Conservation (phyloP, 2,329 filamentous ascomycete genomes). For the Cadophora sp. region DNA sequence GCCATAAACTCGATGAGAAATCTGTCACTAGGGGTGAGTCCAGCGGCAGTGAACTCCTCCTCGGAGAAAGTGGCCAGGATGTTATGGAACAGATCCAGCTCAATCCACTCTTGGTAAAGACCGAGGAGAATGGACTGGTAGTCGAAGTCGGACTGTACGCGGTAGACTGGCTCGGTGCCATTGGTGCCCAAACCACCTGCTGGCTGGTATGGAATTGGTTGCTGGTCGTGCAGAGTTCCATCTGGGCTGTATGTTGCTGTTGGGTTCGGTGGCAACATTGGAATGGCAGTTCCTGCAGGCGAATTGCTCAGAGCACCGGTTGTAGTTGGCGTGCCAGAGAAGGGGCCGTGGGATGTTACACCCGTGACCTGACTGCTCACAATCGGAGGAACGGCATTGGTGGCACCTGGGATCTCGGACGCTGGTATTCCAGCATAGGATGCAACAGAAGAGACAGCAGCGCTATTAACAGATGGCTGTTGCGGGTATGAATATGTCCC, state of each 20-base stretch:
- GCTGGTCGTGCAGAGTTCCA: constrained; percentile 68
- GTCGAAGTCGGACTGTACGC: constrained; percentile 82
- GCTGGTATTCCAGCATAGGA: constrained; percentile 38
- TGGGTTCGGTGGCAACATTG: constrained; percentile 62
- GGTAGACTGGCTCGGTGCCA: constrained; percentile 76
- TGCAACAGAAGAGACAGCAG: constrained; percentile 36
- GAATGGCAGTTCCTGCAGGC: constrained; percentile 63
- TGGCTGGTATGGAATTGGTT: constrained; percentile 76
- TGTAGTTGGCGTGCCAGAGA: constrained; percentile 68
- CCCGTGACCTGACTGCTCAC: constrained; percentile 58
- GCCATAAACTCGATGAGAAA: constrained; percentile 78
- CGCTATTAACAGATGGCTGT: constrained; percentile 36
- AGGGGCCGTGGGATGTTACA: constrained; percentile 73
- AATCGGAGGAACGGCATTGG: constrained; percentile 45
- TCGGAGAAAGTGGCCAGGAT: constrained; percentile 73
- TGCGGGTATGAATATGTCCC: constrained; percentile 38
- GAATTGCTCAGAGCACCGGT: constrained; percentile 71
- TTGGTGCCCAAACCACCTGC: constrained; percentile 79
- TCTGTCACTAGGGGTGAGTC: constrained; percentile 72
- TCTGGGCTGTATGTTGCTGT: constrained; percentile 75
- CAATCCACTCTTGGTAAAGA: constrained; percentile 84
- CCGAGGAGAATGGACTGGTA: constrained; percentile 76
- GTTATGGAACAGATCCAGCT: constrained; percentile 82
- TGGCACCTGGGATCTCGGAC: constrained; percentile 40
- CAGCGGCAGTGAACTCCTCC: constrained; percentile 72